Evolutionary conservation across 495 filamentous ascomycete genomes (phyloP), one percentile per base, ranked within the genome.

Genomic region (Astrothelium subdiscretum): DNA sequence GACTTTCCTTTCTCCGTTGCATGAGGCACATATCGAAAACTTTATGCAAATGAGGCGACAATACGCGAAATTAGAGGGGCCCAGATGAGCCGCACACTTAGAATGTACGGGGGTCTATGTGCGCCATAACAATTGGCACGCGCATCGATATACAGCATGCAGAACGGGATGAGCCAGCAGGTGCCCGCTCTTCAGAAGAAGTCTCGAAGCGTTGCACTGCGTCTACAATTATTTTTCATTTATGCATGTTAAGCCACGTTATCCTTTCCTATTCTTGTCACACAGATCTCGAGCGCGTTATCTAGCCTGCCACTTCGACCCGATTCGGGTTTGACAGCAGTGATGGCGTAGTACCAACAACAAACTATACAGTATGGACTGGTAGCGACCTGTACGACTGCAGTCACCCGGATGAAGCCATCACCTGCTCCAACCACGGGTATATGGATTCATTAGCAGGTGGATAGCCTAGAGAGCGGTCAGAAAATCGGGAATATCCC

Each of bases 341-440:
- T 29, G 4, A 0, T 54, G 5, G 20, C 6, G 48, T 54, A 11
- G 20, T 20, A 29, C 48, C 5, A 54, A 54, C 8, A 3, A 8
- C 48, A 20, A 54, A 54, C 22, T 24, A 0, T 29, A 24, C 48
- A 54, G n/a, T 10, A 48, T 18, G 20, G 15, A n/a, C 20, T 29
- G 3, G 48, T 8, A 54, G 3, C 3, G 22, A 29, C 11, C 35
- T 8, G 35, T 15, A 38, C 15, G 35, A 8, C 48, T 26, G 22
- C 24, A 29, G 8, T 8, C 20, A 54, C 2, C 48, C 24, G 48
- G 58, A 58, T n/a, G 51, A 58, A 6, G 31, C 63, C 68, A 71
- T 69, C 31, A 71, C 67, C 60, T 65, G 35, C 62, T 71, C 69
- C 60, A 71, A 62, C 69, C 65, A 71, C 27, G 69, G 67, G 59